Conservation (phyloP, 2,329 filamentous ascomycete genomes). For the Aspergillus jensenii region DNA sequence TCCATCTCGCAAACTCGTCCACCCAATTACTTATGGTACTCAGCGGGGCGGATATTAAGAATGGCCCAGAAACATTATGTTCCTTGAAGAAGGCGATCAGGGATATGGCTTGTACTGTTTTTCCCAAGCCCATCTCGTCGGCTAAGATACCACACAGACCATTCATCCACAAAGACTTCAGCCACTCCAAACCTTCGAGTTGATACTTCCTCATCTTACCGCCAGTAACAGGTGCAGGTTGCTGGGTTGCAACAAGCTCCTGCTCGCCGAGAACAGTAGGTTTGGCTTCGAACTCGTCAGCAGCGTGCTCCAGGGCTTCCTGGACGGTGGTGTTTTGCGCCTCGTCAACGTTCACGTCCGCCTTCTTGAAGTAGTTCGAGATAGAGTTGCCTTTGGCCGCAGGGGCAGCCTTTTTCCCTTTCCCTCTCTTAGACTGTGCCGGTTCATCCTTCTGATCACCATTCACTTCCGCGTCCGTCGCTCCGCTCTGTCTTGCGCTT, state of each 20-base stretch:
- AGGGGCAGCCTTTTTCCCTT: slow-evolving; percentile 27
- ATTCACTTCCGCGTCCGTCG: slow-evolving; percentile 15
- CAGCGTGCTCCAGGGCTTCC: slow-evolving; percentile 59
- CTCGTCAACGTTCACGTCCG: slow-evolving; percentile 54
- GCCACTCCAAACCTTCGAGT: slow-evolving; percentile 90
- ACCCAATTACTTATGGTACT: slow-evolving; percentile 96
- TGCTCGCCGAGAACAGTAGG: slow-evolving; percentile 63
- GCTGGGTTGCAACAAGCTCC: slow-evolving; percentile 75
- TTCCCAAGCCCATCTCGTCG: slow-evolving; percentile 92
- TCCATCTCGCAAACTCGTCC: slow-evolving; percentile 89
- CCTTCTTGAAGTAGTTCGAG: slow-evolving; percentile 61
- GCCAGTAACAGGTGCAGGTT: slow-evolving; percentile 80
- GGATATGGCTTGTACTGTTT: slow-evolving; percentile 88
- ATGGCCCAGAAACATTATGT: slow-evolving; percentile 82
- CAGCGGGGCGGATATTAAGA: slow-evolving; percentile 84
- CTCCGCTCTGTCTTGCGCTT: slow-evolving; percentile 21
- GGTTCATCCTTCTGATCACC: slow-evolving; percentile 21
- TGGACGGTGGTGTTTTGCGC: slow-evolving; percentile 52
- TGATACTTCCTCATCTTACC: slow-evolving; percentile 95
- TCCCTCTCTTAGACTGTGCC: slow-evolving; percentile 27
- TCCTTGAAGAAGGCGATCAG: slow-evolving; percentile 85
- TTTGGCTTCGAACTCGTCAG: slow-evolving; percentile 57
- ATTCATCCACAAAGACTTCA: slow-evolving; percentile 79
- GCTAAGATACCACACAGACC: slow-evolving; percentile 89
- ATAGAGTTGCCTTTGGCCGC: slow-evolving; percentile 46